A percentile compares a stretch with the other conserved stretches of the same genome.
phyloP scores from a whole-genome alignment of 75 land plant species.

The Sequoiadendron giganteum region DNA sequence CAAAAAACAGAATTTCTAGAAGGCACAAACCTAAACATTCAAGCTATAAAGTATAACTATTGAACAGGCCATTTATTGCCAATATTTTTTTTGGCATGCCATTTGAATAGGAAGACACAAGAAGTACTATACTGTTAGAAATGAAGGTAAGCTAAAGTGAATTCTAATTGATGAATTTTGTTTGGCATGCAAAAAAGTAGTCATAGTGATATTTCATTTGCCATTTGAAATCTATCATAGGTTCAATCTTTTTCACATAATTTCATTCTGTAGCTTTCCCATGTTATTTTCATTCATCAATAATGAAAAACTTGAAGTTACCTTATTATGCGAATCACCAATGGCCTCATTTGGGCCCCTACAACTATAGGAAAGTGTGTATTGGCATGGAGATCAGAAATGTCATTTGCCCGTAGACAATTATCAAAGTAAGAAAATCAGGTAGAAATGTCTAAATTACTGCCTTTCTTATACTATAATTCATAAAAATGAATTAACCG shows the following conservation, averaged over 20 bases:
- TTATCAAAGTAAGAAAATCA: neutral
- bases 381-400: conserved; percentile 91
- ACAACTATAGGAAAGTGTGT: conserved; percentile 93
- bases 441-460: neutral
- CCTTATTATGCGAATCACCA: conserved; percentile 80
- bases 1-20: neutral
- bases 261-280: too few relatives aligned
- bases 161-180: neutral
- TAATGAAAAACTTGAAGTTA: neutral
- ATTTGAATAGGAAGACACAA: neutral
- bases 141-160: neutral
- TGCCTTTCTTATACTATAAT: neutral
- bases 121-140: neutral
- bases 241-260: too few relatives aligned
- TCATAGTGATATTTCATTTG: neutral
- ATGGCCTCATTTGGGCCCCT: conserved; percentile 88
- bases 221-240: neutral
- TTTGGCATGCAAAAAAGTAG: neutral
- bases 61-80: neutral
- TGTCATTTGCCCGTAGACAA: conserved; percentile 63
- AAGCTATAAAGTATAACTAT: neutral
- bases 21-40: neutral
- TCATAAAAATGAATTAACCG: neutral
- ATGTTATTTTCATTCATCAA: too few relatives aligned
- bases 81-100: neutral